Base-by-base conservation (phyloP, 257 asterid genomes). In the Pogostemon cablin region DNA sequence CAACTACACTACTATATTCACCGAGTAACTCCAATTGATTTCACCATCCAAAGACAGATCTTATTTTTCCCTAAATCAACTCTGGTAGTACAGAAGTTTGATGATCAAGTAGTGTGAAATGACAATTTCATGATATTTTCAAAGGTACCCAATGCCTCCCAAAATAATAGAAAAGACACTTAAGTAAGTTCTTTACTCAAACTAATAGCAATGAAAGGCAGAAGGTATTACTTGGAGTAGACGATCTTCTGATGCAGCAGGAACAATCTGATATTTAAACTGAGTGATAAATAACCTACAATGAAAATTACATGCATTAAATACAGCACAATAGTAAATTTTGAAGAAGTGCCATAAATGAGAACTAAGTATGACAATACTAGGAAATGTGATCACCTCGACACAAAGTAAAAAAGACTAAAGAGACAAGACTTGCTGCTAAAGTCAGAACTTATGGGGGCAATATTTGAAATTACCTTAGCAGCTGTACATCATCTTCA, bases 401-500 rank as follows among this genome's bases (percentile, higher is more conserved):
- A 62, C 68, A 60, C 54, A 72, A 3, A 10, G 3, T 37, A 57
- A 47, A 53, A 62, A 57, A 71, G 4, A 62, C 6, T 10, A 46
- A 69, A n/a, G 49, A 32, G 17, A 37, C 15, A 11, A 25, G 35
- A 10, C 32, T 8, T 44, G 60, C 43, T 42, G 55, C 60, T 49
- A 58, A 53, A 68, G 17, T 67, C 65, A 47, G 78, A 54, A 72
- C 4, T 64, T 55, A 75, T 43, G 72, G 47, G 67, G 34, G 53
- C 64, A 58, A 69, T 42, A 12, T 9, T 48, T 42, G 11, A 72
- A 60, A 78, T 83, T 77, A 95, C 99, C 99, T 91, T 61, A 95
- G 75, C 63, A 95, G 97, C 77, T 88, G 95, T 70, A 91, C 89
- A 75, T 91, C 99, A 32, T 95, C 99, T 43, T 91, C 98, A 49